Evolutionary conservation across 2,329 filamentous ascomycete species (phyloP).

Genomic region (Pestalotiopsis fici): DNA sequence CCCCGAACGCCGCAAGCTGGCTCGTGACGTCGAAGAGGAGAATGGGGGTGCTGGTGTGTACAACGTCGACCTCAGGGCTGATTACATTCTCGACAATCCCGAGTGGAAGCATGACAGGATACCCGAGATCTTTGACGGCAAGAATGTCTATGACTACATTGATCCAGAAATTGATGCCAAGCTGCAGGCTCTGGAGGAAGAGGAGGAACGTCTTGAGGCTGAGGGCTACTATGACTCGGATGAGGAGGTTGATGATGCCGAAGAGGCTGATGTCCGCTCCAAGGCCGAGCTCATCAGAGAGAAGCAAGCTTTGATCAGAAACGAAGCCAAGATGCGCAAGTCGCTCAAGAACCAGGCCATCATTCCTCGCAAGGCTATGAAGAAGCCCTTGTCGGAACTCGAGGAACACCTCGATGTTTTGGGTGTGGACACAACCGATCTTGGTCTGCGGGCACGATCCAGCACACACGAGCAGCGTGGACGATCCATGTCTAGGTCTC

Average conservation of each 20-base stretch:
- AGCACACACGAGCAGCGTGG: conserved; percentile 65
- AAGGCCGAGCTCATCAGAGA: conserved; percentile 96
- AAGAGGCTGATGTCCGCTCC: conserved; percentile 82
- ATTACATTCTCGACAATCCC: conserved; percentile 83
- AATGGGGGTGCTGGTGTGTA: conserved; percentile 95
- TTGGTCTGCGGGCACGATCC: conserved; percentile 72
- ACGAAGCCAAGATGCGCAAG: conserved; percentile 94
- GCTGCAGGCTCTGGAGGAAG: conserved; percentile 87
- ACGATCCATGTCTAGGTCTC: conserved; percentile 66
- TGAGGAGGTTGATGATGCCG: conserved; percentile 78
- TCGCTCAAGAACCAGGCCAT: conserved; percentile 95
- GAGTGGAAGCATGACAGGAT: conserved; percentile 98
- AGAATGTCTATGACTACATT: conserved; percentile 97
- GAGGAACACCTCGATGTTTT: conserved; percentile 82
- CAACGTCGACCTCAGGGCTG: conserved; percentile 87
- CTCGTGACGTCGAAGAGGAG: conserved; percentile 86
- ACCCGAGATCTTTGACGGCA: conserved; percentile 90
- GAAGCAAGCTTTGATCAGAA: conserved; percentile 89
- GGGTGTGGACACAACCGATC: conserved; percentile 78
- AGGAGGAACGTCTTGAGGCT: conserved; percentile 88
- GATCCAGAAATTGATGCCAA: conserved; percentile 96
- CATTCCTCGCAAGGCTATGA: conserved; percentile 80
- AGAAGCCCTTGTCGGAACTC: conserved; percentile 85
- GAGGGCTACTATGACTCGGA: conserved; percentile 94
- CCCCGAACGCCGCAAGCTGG: conserved; percentile 78